Conservation (phyloP, 2,329 filamentous ascomycete species). For the Ophiostoma ips region DNA sequence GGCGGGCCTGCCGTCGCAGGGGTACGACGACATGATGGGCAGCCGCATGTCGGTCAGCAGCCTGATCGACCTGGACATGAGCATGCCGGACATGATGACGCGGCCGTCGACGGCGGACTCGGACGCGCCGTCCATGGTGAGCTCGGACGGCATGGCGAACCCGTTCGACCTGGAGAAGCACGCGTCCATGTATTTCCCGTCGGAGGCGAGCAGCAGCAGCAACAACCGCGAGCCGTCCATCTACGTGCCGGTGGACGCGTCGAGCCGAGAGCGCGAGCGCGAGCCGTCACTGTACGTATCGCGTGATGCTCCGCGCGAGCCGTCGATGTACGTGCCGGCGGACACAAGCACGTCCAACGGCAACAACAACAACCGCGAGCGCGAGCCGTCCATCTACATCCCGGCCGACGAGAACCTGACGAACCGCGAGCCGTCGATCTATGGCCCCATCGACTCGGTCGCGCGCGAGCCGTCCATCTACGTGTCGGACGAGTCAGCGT, state of each 20-base stretch:
- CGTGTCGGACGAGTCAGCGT: conserved; percentile 44
- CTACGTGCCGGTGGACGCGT: no score
- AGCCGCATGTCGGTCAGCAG: conserved; percentile 22
- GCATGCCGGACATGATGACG: conserved; percentile 30
- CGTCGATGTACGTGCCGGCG: conserved; percentile 33
- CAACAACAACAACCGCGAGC: no score
- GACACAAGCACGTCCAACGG: no score
- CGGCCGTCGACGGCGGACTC: conserved; percentile 48
- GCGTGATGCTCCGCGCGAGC: conserved; percentile 42
- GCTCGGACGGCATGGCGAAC: conserved; percentile 41
- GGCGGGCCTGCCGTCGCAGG: conserved; percentile 23
- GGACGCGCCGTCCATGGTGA: conserved; percentile 39
- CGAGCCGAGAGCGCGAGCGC: conserved; percentile 16
- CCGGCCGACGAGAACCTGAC: conserved; percentile 8
- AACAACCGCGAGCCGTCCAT: conserved; percentile 34
- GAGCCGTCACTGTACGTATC: no score
- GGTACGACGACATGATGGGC: conserved; percentile 20
- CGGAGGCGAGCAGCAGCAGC: not conserved
- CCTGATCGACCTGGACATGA: conserved; percentile 24
- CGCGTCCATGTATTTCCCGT: conserved; percentile 35
- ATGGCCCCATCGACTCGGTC: conserved; percentile 19
- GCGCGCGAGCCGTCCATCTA: conserved; percentile 30
- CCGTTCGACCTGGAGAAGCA: conserved; percentile 53
- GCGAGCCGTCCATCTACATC: conserved; percentile 42
- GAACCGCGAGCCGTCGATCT: conserved; percentile 37